phyloP scores from a whole-genome alignment of 306 rosid species.

The Astragalus glycyphyllos region DNA sequence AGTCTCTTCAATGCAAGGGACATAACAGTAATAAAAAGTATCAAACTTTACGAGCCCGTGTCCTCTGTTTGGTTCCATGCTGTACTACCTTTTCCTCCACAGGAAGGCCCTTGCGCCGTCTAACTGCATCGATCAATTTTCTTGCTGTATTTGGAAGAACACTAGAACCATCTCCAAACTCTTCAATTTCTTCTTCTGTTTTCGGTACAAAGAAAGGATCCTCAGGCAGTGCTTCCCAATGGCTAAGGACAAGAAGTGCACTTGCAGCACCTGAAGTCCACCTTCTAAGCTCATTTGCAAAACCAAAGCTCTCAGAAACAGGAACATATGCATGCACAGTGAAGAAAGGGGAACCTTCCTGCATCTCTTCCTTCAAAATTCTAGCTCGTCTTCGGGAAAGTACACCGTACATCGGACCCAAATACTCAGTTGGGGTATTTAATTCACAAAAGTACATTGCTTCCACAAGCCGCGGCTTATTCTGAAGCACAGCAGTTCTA shows the following conservation, averaged over 20 bases:
- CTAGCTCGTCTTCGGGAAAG: constrained; percentile 83
- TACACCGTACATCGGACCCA: constrained; percentile 90
- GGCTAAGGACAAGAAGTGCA: constrained; percentile 89
- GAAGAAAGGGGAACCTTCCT: constrained; percentile 94
- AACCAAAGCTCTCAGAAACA: constrained; percentile 90
- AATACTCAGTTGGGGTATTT: constrained; percentile 74
- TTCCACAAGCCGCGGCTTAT: constrained; percentile 85
- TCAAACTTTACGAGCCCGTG: constrained; percentile 87
- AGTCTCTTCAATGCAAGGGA: constrained; percentile 35
- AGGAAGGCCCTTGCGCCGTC: constrained; percentile 84
- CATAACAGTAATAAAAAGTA: constrained; percentile 20
- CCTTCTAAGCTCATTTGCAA: constrained; percentile 86
- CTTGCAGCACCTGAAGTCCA: constrained; percentile 89
- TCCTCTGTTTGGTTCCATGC: constrained; percentile 93
- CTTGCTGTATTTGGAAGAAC: constrained; percentile 94
- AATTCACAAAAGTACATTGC: constrained; percentile 94
- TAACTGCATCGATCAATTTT: constrained; percentile 75
- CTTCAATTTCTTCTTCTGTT: constrained; percentile 91
- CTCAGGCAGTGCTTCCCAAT: constrained; percentile 86
- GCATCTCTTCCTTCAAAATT: constrained; percentile 89
- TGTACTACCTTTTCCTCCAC: constrained; percentile 95
- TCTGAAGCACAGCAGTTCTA: constrained; percentile 81
- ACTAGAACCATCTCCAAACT: constrained; percentile 93
- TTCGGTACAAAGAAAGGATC: constrained; percentile 96
- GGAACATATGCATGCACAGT: constrained; percentile 92